Base-by-base conservation (phyloP, 306 rosid genomes). In the Cucurbita pepo region DNA sequence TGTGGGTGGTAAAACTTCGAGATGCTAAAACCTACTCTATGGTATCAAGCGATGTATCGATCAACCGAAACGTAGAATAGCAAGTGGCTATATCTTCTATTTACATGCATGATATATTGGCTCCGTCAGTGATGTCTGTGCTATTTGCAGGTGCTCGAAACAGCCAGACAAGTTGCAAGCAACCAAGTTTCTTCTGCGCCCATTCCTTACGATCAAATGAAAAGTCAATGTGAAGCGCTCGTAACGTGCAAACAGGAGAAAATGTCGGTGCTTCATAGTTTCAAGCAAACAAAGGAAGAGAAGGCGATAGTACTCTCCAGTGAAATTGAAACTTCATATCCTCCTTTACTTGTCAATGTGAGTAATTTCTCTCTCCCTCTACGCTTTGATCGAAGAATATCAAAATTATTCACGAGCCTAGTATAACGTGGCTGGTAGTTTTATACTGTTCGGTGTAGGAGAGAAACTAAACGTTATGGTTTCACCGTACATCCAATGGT, bases 181-280 rank as follows among this genome's bases (percentile, higher is more conserved):
- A 79, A 83, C 81, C 92, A 92, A 11, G 71, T 77, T 76, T 86
- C 99, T 72, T 72, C 92, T 38, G 76, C 78, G 13, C 92, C 96
- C 1, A 75, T 91, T 63, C 88, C 97, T 63, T 94, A 89, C 67
- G 96, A 91, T 76, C 89, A 91, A 81, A 88, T 94, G 96, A 94
- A 91, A 86, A 85, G 85, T 80, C 99, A 89, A 78, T 91, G 99
- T 40, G 97, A 91, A 82, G 97, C 97, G 79, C 97, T 94, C 70
- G 95, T 84, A 48, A 82, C 82, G 0, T 96, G 95, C 48, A 91
- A 88, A 81, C 95, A 87, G 61, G 84, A 86, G 80, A 94, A 91
- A 80, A 89, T 91, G 97, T 86, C 97, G 53, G 85, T 86, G 77
- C 95, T 94, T 77, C 92, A 87, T 70, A 89, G 90, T 85, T 84